These are phyloP conservation scores for Bullera alba DNA, from an alignment of 768 basidiomycete genomes.

Conservation along the genomic window DNA sequence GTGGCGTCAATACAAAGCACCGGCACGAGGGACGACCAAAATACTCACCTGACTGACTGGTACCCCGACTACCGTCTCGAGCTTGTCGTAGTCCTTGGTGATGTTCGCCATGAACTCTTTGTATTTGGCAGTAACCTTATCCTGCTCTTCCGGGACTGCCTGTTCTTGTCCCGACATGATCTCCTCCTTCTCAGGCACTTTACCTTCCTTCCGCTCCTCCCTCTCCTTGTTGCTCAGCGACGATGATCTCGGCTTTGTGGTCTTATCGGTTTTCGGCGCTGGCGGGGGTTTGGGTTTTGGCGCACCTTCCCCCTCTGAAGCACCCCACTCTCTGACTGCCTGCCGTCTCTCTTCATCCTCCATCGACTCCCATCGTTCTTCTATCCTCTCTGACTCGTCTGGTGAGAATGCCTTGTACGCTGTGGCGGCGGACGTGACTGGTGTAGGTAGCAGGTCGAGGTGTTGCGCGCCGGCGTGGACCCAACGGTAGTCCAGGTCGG, in stretches of 20 bases:
- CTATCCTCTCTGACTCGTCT: conserved; percentile 33
- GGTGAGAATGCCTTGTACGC: conserved; percentile 39
- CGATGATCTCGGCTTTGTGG: not conserved
- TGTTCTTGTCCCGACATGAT: conserved; percentile 2
- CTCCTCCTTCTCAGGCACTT: conserved; percentile 3
- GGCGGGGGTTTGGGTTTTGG: not conserved
- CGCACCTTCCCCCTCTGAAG: conserved; percentile 31
- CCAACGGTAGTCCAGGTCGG: conserved; percentile 32
- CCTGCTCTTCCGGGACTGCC: conserved; percentile 6
- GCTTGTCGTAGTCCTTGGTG: conserved; percentile 35
- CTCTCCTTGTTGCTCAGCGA: conserved; percentile 5
- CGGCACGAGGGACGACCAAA: no score
- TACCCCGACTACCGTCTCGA: conserved; percentile 37
- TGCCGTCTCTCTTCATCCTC: conserved; percentile 16
- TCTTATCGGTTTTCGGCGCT: conserved; percentile 9
- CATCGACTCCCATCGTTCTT: conserved; percentile 25
- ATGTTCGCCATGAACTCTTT: conserved; percentile 21
- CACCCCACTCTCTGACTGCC: conserved; percentile 25
- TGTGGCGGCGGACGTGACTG: conserved; percentile 36
- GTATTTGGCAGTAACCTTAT: conserved; percentile 21
- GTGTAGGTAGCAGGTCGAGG: conserved; percentile 38
- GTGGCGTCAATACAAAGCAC: not conserved
- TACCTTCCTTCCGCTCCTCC: conserved; percentile 9
- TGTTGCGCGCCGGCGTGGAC: conserved; percentile 43
- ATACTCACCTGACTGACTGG: conserved; percentile 43